phyloP scores from a whole-genome alignment of 768 basidiomycete species.

The Rhizopogon salebrosus region DNA sequence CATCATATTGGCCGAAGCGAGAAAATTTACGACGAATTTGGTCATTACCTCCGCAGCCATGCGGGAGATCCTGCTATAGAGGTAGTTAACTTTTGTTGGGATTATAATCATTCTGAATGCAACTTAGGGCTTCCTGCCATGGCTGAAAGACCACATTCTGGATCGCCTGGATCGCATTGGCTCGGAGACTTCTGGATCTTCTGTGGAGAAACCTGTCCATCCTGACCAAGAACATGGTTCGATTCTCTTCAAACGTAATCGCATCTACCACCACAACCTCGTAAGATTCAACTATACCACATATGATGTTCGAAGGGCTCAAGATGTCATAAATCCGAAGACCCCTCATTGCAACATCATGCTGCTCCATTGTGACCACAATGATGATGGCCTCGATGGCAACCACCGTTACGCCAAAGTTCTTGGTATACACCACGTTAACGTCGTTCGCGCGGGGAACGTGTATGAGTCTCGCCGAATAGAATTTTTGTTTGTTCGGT shows the following conservation, averaged over 20 bases:
- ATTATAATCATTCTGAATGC: neutral
- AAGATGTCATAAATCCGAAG: constrained; percentile 35
- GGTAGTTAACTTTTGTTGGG: constrained; percentile 17
- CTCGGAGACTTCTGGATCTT: neutral
- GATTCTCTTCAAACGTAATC: constrained; percentile 21
- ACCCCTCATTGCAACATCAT: constrained; percentile 30
- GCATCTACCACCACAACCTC: constrained; percentile 27
- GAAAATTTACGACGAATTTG: constrained; percentile 16
- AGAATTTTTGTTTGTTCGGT: constrained; percentile 7
- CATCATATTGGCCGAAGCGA: constrained; percentile 1
- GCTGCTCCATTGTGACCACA: constrained; percentile 12
- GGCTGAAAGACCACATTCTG: constrained; percentile 29
- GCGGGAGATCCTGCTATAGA: constrained; percentile 15
- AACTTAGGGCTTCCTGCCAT: constrained; percentile 24
- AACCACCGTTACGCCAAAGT: neutral
- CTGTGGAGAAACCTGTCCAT: too few species aligned
- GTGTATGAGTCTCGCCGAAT: neutral
- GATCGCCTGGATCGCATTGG: neutral
- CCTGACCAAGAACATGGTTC: constrained; percentile 9
- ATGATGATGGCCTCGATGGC: too few species aligned
- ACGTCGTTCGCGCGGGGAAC: constrained; percentile 3
- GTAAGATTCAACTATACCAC: constrained; percentile 36
- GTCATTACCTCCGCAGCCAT: constrained; percentile 24
- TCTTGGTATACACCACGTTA: constrained; percentile 15
- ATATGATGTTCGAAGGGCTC: constrained; percentile 34